phyloP scores from a whole-genome alignment of 2,329 filamentous ascomycete genomes.

The Alternaria angustiovoidea region DNA sequence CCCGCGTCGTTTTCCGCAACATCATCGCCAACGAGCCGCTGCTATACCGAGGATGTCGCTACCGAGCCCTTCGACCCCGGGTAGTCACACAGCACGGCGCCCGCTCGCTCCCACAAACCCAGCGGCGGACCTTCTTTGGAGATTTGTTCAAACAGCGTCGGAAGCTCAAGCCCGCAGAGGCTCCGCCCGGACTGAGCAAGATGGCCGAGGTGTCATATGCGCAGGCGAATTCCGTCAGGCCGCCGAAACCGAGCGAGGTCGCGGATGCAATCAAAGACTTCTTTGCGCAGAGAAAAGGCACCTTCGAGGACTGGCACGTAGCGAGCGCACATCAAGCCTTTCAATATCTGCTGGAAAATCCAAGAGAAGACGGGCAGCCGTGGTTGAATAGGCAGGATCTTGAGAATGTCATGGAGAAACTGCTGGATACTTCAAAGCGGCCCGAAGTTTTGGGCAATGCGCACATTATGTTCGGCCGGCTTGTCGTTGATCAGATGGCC shows the following conservation, averaged over 20 bases:
- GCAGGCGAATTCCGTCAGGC: constrained; percentile 68
- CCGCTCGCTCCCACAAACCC: constrained; percentile 32
- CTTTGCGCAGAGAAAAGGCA: constrained; percentile 34
- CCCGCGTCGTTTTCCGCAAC: constrained; percentile 66
- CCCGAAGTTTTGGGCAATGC: constrained; percentile 50
- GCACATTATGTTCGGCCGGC: constrained; percentile 52
- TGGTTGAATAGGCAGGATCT: constrained; percentile 43
- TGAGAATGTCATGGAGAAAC: constrained; percentile 16
- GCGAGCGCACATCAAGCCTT: constrained; percentile 67
- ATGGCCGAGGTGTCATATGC: constrained; percentile 74
- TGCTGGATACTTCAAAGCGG: constrained; percentile 31
- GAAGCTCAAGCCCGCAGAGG: constrained; percentile 65
- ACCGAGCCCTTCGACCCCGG: constrained; percentile 42
- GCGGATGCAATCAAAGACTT: constrained; percentile 60
- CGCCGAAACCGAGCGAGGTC: constrained; percentile 70
- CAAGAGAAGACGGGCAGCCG: constrained; percentile 32
- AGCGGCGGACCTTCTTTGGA: constrained; percentile 66
- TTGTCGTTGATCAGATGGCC: constrained; percentile 41
- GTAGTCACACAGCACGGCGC: constrained; percentile 31
- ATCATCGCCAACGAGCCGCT: constrained; percentile 62
- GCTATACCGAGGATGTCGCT: constrained; percentile 55
- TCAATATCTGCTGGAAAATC: constrained; percentile 62
- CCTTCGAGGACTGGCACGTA: constrained; percentile 55
- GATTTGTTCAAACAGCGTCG: constrained; percentile 71
- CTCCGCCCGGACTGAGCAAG: constrained; percentile 74